A percentile compares a stretch with the other conserved stretches of the same genome.
These are phyloP conservation scores for Fusarium heterosporum DNA, from an alignment of 2,329 filamentous ascomycete genomes.

Conservation along the genomic window DNA sequence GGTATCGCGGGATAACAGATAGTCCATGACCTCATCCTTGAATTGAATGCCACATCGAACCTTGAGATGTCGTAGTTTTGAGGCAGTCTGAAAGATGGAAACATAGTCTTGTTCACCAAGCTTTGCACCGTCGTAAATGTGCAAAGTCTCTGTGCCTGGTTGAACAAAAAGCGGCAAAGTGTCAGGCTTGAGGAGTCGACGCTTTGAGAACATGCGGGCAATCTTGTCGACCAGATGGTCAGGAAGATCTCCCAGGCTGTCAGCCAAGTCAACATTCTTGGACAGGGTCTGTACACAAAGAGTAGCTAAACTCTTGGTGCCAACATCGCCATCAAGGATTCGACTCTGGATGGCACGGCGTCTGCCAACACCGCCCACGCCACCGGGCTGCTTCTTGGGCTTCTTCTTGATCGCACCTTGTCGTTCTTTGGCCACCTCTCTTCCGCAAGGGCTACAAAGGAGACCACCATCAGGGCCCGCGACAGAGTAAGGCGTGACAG, in stretches of 20 bases:
- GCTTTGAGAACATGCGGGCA: constrained; percentile 70
- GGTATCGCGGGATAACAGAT: constrained; percentile 78
- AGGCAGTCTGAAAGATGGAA: constrained; percentile 81
- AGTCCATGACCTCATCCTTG: constrained; percentile 86
- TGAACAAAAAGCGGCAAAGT: constrained; percentile 70
- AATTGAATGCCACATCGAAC: constrained; percentile 90
- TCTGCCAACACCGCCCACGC: constrained; percentile 65
- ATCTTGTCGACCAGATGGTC: constrained; percentile 68
- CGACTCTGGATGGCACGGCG: constrained; percentile 85
- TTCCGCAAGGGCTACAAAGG: constrained; percentile 85
- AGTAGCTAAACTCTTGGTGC: constrained; percentile 75
- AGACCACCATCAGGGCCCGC: constrained; percentile 85
- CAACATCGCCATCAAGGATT: constrained; percentile 80
- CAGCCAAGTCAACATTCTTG: constrained; percentile 71
- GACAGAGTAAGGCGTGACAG: constrained; percentile 89
- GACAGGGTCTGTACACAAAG: constrained; percentile 72
- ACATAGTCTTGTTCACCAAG: constrained; percentile 82
- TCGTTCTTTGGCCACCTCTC: constrained; percentile 74
- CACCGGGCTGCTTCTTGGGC: constrained; percentile 63
- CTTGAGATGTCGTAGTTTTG: constrained; percentile 76
- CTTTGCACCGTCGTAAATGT: constrained; percentile 70
- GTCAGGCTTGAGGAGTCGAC: constrained; percentile 64
- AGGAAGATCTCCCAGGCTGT: constrained; percentile 71
- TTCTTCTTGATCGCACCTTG: constrained; percentile 54
- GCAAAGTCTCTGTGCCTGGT: constrained; percentile 62